Conservation (phyloP, 2,329 filamentous ascomycete genomes). For the Xylariales sp. region DNA sequence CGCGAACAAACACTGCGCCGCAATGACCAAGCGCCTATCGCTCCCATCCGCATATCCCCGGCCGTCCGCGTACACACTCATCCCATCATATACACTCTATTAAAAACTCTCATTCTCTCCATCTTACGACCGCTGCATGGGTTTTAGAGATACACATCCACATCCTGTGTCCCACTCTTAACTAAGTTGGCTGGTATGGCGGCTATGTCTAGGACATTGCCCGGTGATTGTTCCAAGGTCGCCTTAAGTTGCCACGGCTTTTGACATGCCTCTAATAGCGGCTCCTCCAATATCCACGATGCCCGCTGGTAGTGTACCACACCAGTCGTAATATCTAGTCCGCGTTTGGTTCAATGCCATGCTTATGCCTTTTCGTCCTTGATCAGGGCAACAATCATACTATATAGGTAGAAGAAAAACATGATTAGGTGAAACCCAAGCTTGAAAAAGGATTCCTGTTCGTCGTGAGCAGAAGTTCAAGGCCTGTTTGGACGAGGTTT, state of each 20-base stretch:
- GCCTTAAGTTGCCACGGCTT: neutral
- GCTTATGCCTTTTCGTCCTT: constrained; percentile 88
- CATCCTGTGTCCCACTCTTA: constrained; percentile 12
- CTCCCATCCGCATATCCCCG: constrained; percentile 16
- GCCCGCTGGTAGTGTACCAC: constrained; percentile 9
- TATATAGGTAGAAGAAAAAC: constrained; percentile 99
- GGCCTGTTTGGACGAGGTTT: too few relatives aligned
- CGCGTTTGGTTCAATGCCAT: too few relatives aligned
- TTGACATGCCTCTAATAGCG: constrained; percentile 5
- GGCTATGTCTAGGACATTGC: constrained; percentile 26
- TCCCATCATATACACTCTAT: constrained; percentile 34
- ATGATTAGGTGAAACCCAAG: constrained; percentile 98
- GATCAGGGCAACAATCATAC: constrained; percentile 97
- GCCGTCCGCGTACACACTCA: constrained; percentile 21
- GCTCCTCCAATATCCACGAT: constrained; percentile 1
- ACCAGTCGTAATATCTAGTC: constrained; percentile 9
- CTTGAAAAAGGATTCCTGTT: constrained; percentile 97
- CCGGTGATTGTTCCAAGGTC: constrained; percentile 12
- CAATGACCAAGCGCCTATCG: constrained; percentile 33
- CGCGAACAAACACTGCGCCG: constrained; percentile 32
- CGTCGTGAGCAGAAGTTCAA: constrained; percentile 30
- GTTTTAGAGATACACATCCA: constrained; percentile 15
- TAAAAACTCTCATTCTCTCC: constrained; percentile 15
- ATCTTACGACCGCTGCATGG: constrained; percentile 12
- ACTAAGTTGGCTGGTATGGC: constrained; percentile 5